These are phyloP conservation scores for Colletotrichum neosansevieriae DNA, from an alignment of 2,329 filamentous ascomycete genomes.

Conservation along the genomic window DNA sequence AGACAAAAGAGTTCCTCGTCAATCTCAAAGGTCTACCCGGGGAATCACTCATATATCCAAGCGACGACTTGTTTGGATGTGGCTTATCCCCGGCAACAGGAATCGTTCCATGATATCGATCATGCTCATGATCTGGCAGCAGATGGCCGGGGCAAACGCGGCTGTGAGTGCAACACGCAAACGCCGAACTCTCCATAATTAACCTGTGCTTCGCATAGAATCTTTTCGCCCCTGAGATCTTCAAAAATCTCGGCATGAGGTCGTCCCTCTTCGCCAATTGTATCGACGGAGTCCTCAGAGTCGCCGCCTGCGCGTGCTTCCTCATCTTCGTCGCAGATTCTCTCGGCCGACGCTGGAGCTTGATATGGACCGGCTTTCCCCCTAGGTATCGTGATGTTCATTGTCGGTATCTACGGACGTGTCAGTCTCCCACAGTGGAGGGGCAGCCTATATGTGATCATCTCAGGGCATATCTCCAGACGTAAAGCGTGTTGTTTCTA, in stretches of 20 bases:
- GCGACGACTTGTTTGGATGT: no score
- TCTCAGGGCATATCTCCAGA: no score
- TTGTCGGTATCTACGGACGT: no score
- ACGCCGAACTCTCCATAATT: slow-evolving; percentile 45
- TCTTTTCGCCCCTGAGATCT: slow-evolving; percentile 79
- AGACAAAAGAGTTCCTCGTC: slow-evolving; percentile 67
- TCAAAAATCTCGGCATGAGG: slow-evolving; percentile 71
- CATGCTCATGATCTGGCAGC: slow-evolving; percentile 73
- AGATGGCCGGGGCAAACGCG: slow-evolving; percentile 73
- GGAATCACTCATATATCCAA: slow-evolving; percentile 67
- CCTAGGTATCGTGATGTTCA: slow-evolving; percentile 60
- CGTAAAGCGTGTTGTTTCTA: slow-evolving; percentile 63
- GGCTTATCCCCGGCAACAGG: slow-evolving; percentile 69
- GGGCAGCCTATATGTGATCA: no score
- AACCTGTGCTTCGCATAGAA: slow-evolving; percentile 51
- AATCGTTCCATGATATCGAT: slow-evolving; percentile 75
- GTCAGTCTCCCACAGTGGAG: no score
- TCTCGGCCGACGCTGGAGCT: slow-evolving; percentile 70
- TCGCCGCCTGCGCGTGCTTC: slow-evolving; percentile 72
- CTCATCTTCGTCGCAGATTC: slow-evolving; percentile 77
- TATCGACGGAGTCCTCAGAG: slow-evolving; percentile 80
- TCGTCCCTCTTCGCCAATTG: slow-evolving; percentile 78
- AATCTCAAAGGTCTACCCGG: slow-evolving; percentile 64
- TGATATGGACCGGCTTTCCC: slow-evolving; percentile 74
- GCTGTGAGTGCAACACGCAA: slow-evolving; percentile 53